A percentile compares a stretch with the other conserved stretches of the same genome.
Evolutionary conservation across 805 yeast genomes (phyloP).

Genomic region (Starmera dryadoides): DNA sequence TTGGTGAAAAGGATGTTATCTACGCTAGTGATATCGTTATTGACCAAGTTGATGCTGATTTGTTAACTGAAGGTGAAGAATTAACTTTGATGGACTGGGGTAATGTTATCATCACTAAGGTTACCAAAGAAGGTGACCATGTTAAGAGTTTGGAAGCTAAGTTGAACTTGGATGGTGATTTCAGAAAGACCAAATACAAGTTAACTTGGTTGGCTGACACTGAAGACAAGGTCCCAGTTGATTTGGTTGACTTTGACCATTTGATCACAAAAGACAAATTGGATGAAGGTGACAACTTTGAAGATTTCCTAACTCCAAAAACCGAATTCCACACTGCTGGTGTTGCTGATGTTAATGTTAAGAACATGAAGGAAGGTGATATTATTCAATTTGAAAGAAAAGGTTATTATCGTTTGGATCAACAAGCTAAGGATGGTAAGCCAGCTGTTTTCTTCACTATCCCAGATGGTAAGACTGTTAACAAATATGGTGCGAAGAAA

Average conservation of each 20-base stretch:
- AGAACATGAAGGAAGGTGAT: conserved; percentile 74
- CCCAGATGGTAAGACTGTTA: conserved; percentile 89
- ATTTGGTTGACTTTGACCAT: conserved; percentile 88
- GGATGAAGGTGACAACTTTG: conserved; percentile 90
- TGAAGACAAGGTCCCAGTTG: conserved; percentile 61
- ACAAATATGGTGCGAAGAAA: conserved; percentile 68
- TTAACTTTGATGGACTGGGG: conserved; percentile 99
- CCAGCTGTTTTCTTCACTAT: conserved; percentile 81
- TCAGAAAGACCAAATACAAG: conserved; percentile 92
- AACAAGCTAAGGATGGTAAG: conserved; percentile 44
- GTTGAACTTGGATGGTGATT: conserved; percentile 90
- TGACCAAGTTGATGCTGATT: conserved; percentile 80
- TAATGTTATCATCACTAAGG: conserved; percentile 72
- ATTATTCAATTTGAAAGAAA: conserved; percentile 94
- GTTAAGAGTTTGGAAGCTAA: conserved; percentile 66
- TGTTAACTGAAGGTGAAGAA: conserved; percentile 80
- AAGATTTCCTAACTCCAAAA: conserved; percentile 80
- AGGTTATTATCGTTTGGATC: conserved; percentile 87
- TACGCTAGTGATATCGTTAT: conserved; percentile 57
- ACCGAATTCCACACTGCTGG: conserved; percentile 81
- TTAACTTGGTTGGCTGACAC: conserved; percentile 92
- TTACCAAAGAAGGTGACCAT: conserved; percentile 51
- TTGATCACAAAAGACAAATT: conserved; percentile 91
- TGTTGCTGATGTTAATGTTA: conserved; percentile 73
- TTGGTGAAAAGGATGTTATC: conserved; percentile 78